Conservation (phyloP, 148 eudicot genomes). For the Fagopyrum tataricum region DNA sequence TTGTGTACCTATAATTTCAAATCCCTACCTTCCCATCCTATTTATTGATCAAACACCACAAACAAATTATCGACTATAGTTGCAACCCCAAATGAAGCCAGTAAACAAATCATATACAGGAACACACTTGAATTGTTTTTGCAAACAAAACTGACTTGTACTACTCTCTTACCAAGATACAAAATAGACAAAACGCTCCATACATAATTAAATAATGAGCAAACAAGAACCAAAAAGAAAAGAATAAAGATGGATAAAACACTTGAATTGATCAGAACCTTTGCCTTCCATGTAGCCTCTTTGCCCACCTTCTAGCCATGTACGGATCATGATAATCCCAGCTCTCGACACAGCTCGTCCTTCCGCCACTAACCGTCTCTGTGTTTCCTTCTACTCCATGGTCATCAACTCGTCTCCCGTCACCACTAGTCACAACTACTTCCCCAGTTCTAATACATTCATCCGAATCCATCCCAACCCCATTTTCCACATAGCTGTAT, state of each 20-base stretch:
- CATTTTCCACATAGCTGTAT: conserved; percentile 52
- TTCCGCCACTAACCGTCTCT: conserved; percentile 26
- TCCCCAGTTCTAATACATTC: conserved; percentile 58
- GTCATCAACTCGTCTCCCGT: conserved; percentile 25
- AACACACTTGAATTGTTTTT: not conserved
- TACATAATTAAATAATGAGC: conserved; percentile 4
- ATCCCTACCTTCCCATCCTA: too few relatives aligned
- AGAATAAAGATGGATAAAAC: not conserved
- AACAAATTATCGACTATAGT: not conserved
- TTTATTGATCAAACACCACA: not conserved
- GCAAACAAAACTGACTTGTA: not conserved
- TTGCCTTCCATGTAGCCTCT: conserved; percentile 58
- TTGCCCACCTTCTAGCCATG: conserved; percentile 94
- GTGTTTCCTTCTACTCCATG: conserved; percentile 17
- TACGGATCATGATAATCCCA: conserved; percentile 79
- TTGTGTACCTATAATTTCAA: too few relatives aligned
- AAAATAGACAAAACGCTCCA: not conserved
- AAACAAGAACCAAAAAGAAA: not conserved
- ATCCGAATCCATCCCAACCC: conserved; percentile 22
- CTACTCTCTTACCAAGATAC: not conserved
- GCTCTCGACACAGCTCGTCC: conserved; percentile 55
- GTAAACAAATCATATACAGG: not conserved
- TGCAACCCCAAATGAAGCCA: conserved; percentile 1
- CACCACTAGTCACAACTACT: conserved; percentile 34
- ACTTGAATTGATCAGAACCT: conserved; percentile 14